Conservation (phyloP, 2,329 filamentous ascomycete genomes). For the Claviceps arundinis region DNA sequence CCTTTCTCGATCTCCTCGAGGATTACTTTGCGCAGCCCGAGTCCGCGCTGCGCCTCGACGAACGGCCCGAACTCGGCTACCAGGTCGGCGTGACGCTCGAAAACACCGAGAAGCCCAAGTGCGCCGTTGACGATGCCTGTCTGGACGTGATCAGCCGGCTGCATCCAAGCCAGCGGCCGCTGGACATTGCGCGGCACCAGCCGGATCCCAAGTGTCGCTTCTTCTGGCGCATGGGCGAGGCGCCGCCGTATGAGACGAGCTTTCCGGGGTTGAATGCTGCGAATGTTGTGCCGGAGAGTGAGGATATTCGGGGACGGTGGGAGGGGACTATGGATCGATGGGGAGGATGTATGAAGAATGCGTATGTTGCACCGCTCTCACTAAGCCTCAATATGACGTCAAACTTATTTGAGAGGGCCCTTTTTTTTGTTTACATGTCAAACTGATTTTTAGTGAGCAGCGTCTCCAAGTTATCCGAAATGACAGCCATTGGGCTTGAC, state of each 20-base stretch:
- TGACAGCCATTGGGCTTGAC: conserved; percentile 43
- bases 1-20: conserved; percentile 49
- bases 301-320: conserved; percentile 37
- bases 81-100: conserved; percentile 50
- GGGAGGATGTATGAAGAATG: conserved; percentile 47
- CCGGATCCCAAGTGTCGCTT: conserved; percentile 51
- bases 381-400: background rate
- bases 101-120: conserved; percentile 51
- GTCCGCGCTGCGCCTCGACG: conserved; percentile 32
- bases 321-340: conserved; percentile 41
- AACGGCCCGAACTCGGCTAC: conserved; percentile 44
- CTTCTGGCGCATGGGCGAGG: conserved; percentile 47
- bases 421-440: background rate
- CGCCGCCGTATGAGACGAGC: conserved; percentile 37
- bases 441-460: conserved; percentile 16
- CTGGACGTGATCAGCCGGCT: conserved; percentile 42
- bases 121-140: conserved; percentile 48
- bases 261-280: conserved; percentile 42
- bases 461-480: conserved; percentile 43
- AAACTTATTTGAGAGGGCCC: background rate
- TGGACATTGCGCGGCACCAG: conserved; percentile 41
- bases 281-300: conserved; percentile 40
- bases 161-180: conserved; percentile 39
- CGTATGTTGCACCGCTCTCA: conserved; percentile 23
- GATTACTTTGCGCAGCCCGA: conserved; percentile 49